Percentiles rank a stretch among this genome's conserved stretches.
Conservation (phyloP, 768 basidiomycete species). For the Hygrophorus pudorinus region DNA sequence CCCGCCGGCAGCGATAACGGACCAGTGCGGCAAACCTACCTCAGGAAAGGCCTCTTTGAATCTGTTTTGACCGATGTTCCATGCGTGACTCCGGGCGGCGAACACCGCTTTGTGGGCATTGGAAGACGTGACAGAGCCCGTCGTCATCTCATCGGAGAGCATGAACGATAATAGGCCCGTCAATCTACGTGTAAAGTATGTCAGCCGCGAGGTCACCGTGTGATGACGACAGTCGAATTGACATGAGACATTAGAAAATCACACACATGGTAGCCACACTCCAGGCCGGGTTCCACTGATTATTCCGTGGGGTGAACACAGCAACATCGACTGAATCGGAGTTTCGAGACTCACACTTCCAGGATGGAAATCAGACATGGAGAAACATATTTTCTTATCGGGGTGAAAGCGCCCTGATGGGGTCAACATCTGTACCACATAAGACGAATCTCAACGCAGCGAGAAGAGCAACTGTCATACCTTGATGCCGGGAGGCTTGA, state of each 20-base stretch:
- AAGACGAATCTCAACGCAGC: neutral
- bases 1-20: slow-evolving; percentile 9
- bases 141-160: slow-evolving; percentile 95
- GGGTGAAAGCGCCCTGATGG: slow-evolving; percentile 87
- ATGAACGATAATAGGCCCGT: slow-evolving; percentile 93
- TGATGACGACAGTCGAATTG: too few species aligned
- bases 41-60: slow-evolving; percentile 88
- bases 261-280: slow-evolving; percentile 89
- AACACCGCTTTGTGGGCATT: slow-evolving; percentile 70
- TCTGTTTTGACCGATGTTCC: slow-evolving; percentile 71
- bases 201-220: neutral
- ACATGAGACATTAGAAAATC: neutral
- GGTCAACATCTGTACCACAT: slow-evolving; percentile 65
- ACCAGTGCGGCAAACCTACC: slow-evolving; percentile 44
- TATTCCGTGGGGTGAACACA: neutral
- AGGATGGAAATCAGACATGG: slow-evolving; percentile 94
- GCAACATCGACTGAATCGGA: slow-evolving; percentile 1
- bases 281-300: slow-evolving; percentile 95
- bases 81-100: slow-evolving; percentile 72
- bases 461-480: slow-evolving; percentile 23
- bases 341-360: slow-evolving; percentile 58
- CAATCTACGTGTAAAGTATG: slow-evolving; percentile 39
- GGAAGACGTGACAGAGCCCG: slow-evolving; percentile 77
- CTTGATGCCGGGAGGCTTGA: slow-evolving; percentile 96
- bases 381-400: slow-evolving; percentile 95